Evolutionary conservation across 768 basidiomycete species (phyloP).

Genomic region (Trichaptum fuscoviolaceum): DNA sequence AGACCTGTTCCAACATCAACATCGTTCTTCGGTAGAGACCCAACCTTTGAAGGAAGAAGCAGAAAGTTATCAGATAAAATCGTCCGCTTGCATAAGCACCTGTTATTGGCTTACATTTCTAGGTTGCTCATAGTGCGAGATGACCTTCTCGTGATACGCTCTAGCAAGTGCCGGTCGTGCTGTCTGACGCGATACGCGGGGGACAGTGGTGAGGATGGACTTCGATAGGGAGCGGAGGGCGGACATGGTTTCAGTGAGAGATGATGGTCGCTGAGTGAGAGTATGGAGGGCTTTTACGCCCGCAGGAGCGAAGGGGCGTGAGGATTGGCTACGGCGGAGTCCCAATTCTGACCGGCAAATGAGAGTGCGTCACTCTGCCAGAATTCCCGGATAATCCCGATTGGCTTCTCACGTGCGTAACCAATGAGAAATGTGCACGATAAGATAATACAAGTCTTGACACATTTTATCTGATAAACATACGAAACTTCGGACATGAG

Average conservation of each 20-base stretch:
- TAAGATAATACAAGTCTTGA: neutral
- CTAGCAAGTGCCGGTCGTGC: constrained; percentile 54
- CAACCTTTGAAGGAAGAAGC: constrained; percentile 56
- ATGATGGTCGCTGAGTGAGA: constrained; percentile 31
- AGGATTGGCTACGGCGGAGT: neutral
- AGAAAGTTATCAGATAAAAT: constrained; percentile 56
- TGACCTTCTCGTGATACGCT: constrained; percentile 93
- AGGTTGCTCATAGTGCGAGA: constrained; percentile 95
- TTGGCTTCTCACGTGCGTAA: neutral
- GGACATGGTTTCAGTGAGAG: constrained; percentile 41
- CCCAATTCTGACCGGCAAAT: neutral
- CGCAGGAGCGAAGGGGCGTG: neutral
- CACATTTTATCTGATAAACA: neutral
- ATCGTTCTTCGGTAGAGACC: constrained; percentile 91
- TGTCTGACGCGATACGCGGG: constrained; percentile 37
- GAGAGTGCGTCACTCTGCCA: neutral
- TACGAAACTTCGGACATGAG: neutral
- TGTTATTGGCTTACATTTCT: constrained; percentile 68
- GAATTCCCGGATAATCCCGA: neutral
- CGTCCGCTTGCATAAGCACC: constrained; percentile 16
- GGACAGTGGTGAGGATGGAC: constrained; percentile 38
- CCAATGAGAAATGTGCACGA: neutral
- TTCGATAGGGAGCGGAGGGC: constrained; percentile 25
- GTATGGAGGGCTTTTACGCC: constrained; percentile 4
- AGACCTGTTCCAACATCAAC: constrained; percentile 93